These are phyloP conservation scores for Zymoseptoria pseudotritici DNA, from an alignment of 2,329 filamentous ascomycete genomes.

Conservation along the genomic window DNA sequence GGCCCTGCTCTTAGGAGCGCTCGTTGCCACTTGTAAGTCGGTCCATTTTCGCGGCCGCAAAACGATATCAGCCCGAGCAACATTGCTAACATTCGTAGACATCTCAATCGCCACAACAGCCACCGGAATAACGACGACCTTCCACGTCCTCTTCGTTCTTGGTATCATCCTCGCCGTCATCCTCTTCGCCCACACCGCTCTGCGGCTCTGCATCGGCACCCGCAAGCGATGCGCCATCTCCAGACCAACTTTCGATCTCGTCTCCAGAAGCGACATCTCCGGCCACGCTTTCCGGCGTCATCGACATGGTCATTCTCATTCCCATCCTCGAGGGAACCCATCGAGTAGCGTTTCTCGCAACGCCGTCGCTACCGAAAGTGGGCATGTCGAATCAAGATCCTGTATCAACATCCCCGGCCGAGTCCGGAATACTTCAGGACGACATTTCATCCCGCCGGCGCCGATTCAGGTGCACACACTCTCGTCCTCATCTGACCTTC, in stretches of 20 bases:
- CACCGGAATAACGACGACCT: conserved; percentile 57
- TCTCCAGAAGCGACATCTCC: neutral
- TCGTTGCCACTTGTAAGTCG: conserved; percentile 29
- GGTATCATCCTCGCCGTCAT: conserved; percentile 66
- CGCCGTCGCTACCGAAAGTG: neutral
- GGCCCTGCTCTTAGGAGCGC: conserved; percentile 21
- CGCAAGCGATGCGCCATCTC: conserved; percentile 9
- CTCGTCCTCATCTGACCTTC: conserved; percentile 25
- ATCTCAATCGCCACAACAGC: conserved; percentile 63
- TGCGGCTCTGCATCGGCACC: conserved; percentile 58
- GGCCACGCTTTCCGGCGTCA: conserved; percentile 8
- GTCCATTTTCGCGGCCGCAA: neutral
- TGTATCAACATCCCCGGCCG: neutral
- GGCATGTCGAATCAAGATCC: neutral
- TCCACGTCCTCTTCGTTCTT: conserved; percentile 73
- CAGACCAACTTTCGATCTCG: conserved; percentile 1
- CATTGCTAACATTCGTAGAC: conserved; percentile 44
- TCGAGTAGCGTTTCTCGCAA: neutral
- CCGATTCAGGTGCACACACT: conserved; percentile 72
- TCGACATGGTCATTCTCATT: conserved; percentile 17
- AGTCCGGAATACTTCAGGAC: neutral
- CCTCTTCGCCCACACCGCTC: conserved; percentile 72
- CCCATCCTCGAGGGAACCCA: neutral
- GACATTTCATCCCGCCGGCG: conserved; percentile 57
- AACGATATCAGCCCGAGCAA: neutral